Conservation (phyloP, 2,329 filamentous ascomycete species). For the Teratosphaeria gauchensis region DNA sequence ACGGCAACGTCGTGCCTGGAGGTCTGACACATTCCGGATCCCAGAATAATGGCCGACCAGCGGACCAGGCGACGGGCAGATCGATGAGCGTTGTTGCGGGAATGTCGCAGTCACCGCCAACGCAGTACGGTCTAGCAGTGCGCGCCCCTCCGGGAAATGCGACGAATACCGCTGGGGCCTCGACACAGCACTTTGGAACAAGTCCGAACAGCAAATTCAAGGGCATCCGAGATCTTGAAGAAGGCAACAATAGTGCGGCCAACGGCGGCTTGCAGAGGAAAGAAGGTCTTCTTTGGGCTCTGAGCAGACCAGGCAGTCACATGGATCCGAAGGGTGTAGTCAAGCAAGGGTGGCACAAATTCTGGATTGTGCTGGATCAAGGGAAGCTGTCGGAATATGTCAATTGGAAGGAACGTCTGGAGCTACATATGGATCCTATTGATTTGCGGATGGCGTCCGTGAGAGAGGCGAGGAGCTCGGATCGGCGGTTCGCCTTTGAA, state of each 20-base stretch:
- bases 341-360: conserved; percentile 99
- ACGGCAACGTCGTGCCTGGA: conserved; percentile 19
- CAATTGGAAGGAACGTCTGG: conserved; percentile 96
- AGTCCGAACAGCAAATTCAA: conserved; percentile 56
- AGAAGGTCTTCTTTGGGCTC: conserved; percentile 87
- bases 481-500: conserved; percentile 94
- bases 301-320: conserved; percentile 86
- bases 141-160: conserved; percentile 15
- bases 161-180: conserved; percentile 12
- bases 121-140: conserved; percentile 10
- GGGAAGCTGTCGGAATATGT: conserved; percentile 96
- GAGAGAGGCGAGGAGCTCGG: conserved; percentile 85
- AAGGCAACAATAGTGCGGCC: conserved; percentile 47
- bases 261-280: conserved; percentile 62
- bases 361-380: conserved; percentile 97
- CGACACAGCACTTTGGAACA: conserved; percentile 7
- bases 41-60: conserved; percentile 13
- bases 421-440: conserved; percentile 96
- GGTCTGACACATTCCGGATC: conserved; percentile 19
- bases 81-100: conserved; percentile 13
- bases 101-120: conserved; percentile 22
- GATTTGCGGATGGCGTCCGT: conserved; percentile 96
- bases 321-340: conserved; percentile 92
- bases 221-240: conserved; percentile 84
- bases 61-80: conserved; percentile 14